Evolutionary conservation across 2,329 filamentous ascomycete species (phyloP), one percentile per base, ranked within the genome.

Genomic region (Colletotrichum sp.): DNA sequence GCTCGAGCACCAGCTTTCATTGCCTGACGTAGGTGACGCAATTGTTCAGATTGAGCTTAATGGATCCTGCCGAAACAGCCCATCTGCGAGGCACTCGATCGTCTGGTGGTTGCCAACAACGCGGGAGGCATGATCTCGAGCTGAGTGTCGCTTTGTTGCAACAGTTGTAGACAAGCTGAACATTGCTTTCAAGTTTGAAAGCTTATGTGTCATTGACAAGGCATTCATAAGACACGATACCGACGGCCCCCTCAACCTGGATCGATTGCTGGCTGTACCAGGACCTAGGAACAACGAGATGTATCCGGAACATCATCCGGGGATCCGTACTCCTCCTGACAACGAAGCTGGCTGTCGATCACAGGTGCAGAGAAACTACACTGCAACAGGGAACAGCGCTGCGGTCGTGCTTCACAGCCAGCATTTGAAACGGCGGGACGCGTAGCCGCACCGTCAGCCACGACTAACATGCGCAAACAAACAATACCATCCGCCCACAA

Each of bases 401-500:
- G 69, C 34, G 55, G 55, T 59, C 32, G 15, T 73, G 69, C 63
- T 62, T 63, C 73, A 63, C 28, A 55, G 57, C 36, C n/a, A 34
- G 71, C 66, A 52, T 44, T 63, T 75, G 60, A 76, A 76, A 71
- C 66, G 21, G 39, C 62, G 26, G 36, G 62, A 70, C 66, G 70
- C 57, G 57, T 64, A 73, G 64, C 34, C 26, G 44, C 59, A 69
- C 73, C 32, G n/a, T 49, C 28, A 71, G 44, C 57, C 26, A 24
- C 55, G 26, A 66, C 36, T 21, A 63, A 34, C 59, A 44, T 57
- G 32, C 39, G 24, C 52, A 55, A 49, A 62, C 28, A 24, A 60
- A 70, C 57, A 63, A 52, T 52, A 32, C 34, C 57, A 70, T 63
- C 26, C 24, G 26, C 28, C 57, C 18, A 49, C 10, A 63, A 63